These are phyloP conservation scores for Macroventuria anomochaeta DNA, from an alignment of 2,329 filamentous ascomycete genomes.

Conservation along the genomic window DNA sequence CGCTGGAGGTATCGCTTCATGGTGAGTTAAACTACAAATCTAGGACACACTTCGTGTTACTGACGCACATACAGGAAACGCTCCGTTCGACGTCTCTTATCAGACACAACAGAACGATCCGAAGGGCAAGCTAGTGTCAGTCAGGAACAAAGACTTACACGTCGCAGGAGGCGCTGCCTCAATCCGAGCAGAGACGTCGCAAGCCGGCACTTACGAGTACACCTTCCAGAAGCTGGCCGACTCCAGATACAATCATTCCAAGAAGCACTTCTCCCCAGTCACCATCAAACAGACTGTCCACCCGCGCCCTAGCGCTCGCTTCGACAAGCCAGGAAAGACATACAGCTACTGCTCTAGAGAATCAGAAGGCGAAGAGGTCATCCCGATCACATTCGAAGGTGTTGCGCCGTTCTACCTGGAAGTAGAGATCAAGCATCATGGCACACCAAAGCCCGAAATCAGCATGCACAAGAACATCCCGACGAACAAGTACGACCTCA, in stretches of 20 bases:
- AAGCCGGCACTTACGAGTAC: constrained; percentile 85
- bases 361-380: constrained; percentile 79
- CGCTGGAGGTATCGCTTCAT: constrained; percentile 78
- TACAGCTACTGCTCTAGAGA: constrained; percentile 96
- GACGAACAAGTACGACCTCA: constrained; percentile 75
- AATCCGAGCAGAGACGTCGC: constrained; percentile 83
- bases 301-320: constrained; percentile 79
- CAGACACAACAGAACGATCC: constrained; percentile 75
- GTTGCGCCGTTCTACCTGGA: constrained; percentile 88
- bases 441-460: constrained; percentile 77
- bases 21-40: constrained; percentile 61
- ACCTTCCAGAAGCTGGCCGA: constrained; percentile 83
- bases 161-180: constrained; percentile 77
- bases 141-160: constrained; percentile 75
- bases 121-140: constrained; percentile 61
- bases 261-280: constrained; percentile 68
- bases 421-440: constrained; percentile 90
- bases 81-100: constrained; percentile 85
- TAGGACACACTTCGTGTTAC: constrained; percentile 26
- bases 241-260: constrained; percentile 80
- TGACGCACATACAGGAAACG: constrained; percentile 62
- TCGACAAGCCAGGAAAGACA: constrained; percentile 84
- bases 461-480: constrained; percentile 82
- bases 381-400: constrained; percentile 84
- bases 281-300: constrained; percentile 83